Percentiles rank a stretch among this genome's conserved stretches.
These are phyloP conservation scores for Erodium texanum DNA, from an alignment of 441 rosid species.

Conservation along the genomic window DNA sequence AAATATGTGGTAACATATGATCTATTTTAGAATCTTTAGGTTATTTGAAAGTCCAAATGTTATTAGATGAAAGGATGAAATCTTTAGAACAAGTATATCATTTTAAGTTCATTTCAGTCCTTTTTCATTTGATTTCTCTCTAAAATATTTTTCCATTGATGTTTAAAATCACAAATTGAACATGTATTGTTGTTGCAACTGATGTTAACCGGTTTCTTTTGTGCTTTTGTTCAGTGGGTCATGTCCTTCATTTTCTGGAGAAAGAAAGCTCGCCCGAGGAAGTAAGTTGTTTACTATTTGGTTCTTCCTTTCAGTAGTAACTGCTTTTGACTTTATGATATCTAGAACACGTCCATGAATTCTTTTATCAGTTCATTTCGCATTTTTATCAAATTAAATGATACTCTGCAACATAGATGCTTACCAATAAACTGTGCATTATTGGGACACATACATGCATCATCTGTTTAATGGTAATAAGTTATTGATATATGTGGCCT, in stretches of 20 bases:
- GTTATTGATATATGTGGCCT: slow-evolving; percentile 12
- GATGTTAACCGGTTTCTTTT: not conserved
- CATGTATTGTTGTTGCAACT: not conserved
- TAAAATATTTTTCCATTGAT: not conserved
- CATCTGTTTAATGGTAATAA: not conserved
- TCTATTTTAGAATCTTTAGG: too few species aligned
- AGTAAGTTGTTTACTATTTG: slow-evolving; percentile 42
- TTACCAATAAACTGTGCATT: too few species aligned
- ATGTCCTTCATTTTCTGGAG: slow-evolving; percentile 67
- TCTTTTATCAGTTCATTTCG: not conserved
- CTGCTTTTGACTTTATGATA: not conserved
- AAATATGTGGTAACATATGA: too few species aligned
- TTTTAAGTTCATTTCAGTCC: not conserved
- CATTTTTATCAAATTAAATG: not conserved
- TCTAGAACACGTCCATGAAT: not conserved
- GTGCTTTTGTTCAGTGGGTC: slow-evolving; percentile 54
- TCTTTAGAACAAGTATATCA: not conserved
- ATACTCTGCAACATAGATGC: not conserved
- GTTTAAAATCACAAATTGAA: not conserved
- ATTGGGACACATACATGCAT: not conserved
- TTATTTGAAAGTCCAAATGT: too few species aligned
- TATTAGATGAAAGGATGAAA: too few species aligned
- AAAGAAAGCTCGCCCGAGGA: slow-evolving; percentile 64
- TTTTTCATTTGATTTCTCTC: not conserved
- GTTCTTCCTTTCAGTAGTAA: too few species aligned